phyloP scores from a whole-genome alignment of 768 basidiomycete genomes.

The Podaxis sp. region DNA sequence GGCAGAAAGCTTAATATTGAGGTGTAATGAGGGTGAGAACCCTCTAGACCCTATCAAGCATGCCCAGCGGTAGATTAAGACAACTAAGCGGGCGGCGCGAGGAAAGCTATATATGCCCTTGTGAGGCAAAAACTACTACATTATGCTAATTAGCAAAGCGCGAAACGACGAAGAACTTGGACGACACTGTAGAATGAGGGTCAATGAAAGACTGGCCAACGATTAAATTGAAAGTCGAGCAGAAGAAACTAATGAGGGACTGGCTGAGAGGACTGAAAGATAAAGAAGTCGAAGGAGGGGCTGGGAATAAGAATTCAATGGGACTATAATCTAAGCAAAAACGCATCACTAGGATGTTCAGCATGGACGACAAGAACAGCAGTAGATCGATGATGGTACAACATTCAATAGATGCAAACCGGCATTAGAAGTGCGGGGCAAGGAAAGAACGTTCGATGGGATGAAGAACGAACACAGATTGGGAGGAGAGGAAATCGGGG shows the following conservation, averaged over 20 bases:
- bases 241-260: neutral
- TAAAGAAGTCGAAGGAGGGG: neutral
- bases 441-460: neutral
- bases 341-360: neutral
- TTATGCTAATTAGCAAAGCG: neutral
- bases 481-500: neutral
- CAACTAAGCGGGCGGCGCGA: slow-evolving; percentile 65
- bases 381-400: slow-evolving; percentile 12
- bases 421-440: neutral
- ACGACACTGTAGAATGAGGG: neutral
- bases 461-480: neutral
- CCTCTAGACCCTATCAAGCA: too few species aligned
- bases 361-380: slow-evolving; percentile 10
- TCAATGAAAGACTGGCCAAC: slow-evolving; percentile 2
- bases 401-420: slow-evolving; percentile 12
- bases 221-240: neutral
- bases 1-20: too few species aligned
- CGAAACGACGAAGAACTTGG: neutral
- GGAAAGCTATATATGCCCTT: slow-evolving; percentile 62
- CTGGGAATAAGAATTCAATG: slow-evolving; percentile 8
- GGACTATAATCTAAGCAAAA: slow-evolving; percentile 5
- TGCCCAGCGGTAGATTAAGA: slow-evolving; percentile 47
- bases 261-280: neutral
- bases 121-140: neutral
- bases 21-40: too few species aligned